Base-by-base conservation (phyloP, 2,329 filamentous ascomycete genomes). In the Microcyclosporella mali region DNA sequence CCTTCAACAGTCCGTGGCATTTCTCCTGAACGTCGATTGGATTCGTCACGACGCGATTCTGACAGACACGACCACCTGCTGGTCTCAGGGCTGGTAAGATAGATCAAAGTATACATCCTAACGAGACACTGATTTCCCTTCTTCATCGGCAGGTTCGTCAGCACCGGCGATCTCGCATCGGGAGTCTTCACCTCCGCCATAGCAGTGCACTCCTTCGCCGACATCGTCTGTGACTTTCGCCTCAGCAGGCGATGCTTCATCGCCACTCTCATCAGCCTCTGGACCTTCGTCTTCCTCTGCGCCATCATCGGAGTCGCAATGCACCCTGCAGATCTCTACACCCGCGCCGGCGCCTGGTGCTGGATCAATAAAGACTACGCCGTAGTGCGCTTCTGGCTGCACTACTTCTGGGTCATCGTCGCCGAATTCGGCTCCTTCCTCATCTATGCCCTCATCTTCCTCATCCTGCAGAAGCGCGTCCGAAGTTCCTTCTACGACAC, bases 181-280 rank as follows among this genome's bases (percentile, higher is more conserved):
- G 82, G 79, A 45, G 71, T 81, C 34, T 85, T 82, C 59, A 81
- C 83, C 54, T 73, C 77, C 2, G 67, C 70, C 1, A 83, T 85
- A 52, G 81, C 79, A 3, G 46, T 80, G 0, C 81, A 85, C 57
- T 82, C 79, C 0, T 84, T 82, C 49, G 63, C 78, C 2, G 74
- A 74, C 0, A 73, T 85, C 6, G 74, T 84, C 3, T 68, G 68
- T 32, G 67, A 73, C 11, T 78, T 74, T 39, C 68, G 71, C 17
- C 63, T 79, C 1, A 67, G 71, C 0, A 71, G 73, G 1, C 64
- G 58, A 38, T 58, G 56, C 0, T 74, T 85, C 39, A 75, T 79
- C 41, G 41, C 61, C 1, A 53, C 54, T 1, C 72, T 84, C 9
- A 52, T 56, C 1, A 45, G 53, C 1, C 59, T 76, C 2, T 85